Evolutionary conservation across 495 filamentous ascomycete genomes (phyloP), one percentile per base, ranked within the genome.

Genomic region (Neurospora sp.): DNA sequence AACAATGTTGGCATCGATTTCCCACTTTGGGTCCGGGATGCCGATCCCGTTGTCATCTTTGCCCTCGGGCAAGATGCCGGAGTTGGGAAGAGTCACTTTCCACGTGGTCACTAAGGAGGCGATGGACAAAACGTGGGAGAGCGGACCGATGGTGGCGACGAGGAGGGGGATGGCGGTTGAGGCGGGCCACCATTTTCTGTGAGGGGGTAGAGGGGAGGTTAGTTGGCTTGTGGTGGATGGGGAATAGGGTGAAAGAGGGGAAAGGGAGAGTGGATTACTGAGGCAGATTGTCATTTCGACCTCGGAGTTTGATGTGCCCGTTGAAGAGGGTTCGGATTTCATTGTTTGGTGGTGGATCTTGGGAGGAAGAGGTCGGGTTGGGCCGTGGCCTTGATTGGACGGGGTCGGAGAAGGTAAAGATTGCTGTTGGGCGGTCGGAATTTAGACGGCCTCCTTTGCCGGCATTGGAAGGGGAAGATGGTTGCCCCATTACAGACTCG

Each of bases 61-160:
- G 37, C 79, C 83, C 6, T 85, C 85, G 35, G 84, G 81, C 2
- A 82, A 72, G 42, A 76, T 38, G 38, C 83, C 83, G 73, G 79
- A 76, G 54, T 83, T 78, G 9, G 81, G 81, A 4, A 84, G 75
- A 18, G 76, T 79, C 23, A 82, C 73, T 70, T 89, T 85, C 92
- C 92, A 94, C 5, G 85, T 86, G 39, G 88, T 87, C 1, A 92
- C 89, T 54, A 94, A 80, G 5, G 92, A 90, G 11, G 90, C 90
- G 41, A 94, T 91, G n/a, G 90, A 92, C 77, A 92, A 84, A 27
- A 94, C 88, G 79, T 93, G 93, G 12, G 92, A 92, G 18, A 94
- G 82, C 1, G 92, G 92, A 0, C 90, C 91, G 5, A 90, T 86
- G 1, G 91, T 90, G 6, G 92, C 92, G 0, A 91, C 91, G 5